Evolutionary conservation across 345 rosid genomes (phyloP).

Genomic region (Mangifera indica): DNA sequence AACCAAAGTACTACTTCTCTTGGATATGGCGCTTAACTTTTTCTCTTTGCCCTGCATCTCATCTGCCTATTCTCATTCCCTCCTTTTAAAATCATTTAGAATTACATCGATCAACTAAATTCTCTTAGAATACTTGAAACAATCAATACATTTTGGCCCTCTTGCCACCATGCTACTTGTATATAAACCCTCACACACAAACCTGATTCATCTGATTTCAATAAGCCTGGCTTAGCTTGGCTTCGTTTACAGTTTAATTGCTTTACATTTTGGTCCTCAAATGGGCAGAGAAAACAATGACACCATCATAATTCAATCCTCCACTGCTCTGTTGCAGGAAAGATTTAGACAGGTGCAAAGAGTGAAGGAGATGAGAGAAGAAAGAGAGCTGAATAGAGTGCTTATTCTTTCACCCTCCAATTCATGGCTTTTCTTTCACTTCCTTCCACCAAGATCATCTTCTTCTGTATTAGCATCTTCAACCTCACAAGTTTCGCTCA

Average conservation of each 20-base stretch:
- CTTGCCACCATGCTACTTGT: no score
- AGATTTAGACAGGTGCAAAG: conserved; percentile 64
- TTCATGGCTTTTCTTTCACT: conserved; percentile 42
- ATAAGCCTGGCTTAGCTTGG: no score
- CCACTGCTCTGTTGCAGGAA: conserved; percentile 73
- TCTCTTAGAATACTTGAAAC: conserved; percentile 33
- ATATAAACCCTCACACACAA: conserved; percentile 8
- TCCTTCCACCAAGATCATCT: conserved; percentile 34
- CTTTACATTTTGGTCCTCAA: background rate
- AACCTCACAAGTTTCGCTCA: conserved; percentile 26
- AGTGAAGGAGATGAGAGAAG: conserved; percentile 63
- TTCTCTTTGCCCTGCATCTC: conserved; percentile 54
- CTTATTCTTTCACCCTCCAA: conserved; percentile 34
- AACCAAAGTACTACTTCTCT: conserved; percentile 46
- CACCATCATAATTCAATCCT: conserved; percentile 47
- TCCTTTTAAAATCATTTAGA: conserved; percentile 30
- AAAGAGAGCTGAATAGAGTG: conserved; percentile 43
- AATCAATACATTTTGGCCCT: conserved; percentile 12
- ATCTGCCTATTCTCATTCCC: conserved; percentile 56
- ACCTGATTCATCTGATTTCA: background rate
- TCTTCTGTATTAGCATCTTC: background rate
- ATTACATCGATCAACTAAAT: conserved; percentile 45
- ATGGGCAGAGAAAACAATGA: conserved; percentile 49
- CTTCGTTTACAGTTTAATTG: no score
- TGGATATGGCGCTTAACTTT: conserved; percentile 52